A percentile compares a stretch with the other conserved stretches of the same genome.
Conservation (phyloP, 768 basidiomycete species). For the Myochromella boudieri region DNA sequence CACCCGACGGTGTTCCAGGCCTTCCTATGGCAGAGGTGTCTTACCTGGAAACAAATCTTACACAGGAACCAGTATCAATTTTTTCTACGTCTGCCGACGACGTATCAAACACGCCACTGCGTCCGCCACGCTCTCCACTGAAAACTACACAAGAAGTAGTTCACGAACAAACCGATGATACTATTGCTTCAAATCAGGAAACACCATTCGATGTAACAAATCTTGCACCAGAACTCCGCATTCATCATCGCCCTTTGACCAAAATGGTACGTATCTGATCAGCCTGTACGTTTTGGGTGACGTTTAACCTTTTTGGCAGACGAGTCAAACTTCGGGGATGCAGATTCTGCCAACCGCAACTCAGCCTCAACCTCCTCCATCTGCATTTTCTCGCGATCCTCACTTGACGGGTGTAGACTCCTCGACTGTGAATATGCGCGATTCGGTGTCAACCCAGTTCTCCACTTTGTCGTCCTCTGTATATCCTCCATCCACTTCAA, state of each 20-base stretch:
- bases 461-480: conserved; percentile 75
- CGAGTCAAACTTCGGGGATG: conserved; percentile 18
- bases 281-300: conserved; percentile 4
- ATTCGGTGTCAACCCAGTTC: conserved; percentile 61
- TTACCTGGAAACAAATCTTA: conserved; percentile 26
- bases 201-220: too few relatives aligned
- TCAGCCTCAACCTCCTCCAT: conserved; percentile 36
- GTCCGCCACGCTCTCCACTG: conserved; percentile 29
- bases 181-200: not conserved
- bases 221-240: too few relatives aligned
- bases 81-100: conserved; percentile 12
- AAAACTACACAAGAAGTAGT: conserved; percentile 9
- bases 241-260: too few relatives aligned
- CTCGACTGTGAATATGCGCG: conserved; percentile 42
- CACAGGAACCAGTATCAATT: conserved; percentile 23
- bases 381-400: conserved; percentile 51
- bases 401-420: conserved; percentile 33
- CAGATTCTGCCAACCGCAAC: conserved; percentile 19
- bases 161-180: conserved; percentile 1
- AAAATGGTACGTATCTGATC: conserved; percentile 34
- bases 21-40: conserved; percentile 32
- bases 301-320: conserved; percentile 14
- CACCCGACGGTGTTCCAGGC: conserved; percentile 22
- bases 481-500: conserved; percentile 73
- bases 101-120: conserved; percentile 17